Percentiles rank a stretch among this genome's conserved stretches.
These are phyloP conservation scores for Mucor racemosus DNA, from an alignment of 371 early-diverging fungal species.

Conservation along the genomic window DNA sequence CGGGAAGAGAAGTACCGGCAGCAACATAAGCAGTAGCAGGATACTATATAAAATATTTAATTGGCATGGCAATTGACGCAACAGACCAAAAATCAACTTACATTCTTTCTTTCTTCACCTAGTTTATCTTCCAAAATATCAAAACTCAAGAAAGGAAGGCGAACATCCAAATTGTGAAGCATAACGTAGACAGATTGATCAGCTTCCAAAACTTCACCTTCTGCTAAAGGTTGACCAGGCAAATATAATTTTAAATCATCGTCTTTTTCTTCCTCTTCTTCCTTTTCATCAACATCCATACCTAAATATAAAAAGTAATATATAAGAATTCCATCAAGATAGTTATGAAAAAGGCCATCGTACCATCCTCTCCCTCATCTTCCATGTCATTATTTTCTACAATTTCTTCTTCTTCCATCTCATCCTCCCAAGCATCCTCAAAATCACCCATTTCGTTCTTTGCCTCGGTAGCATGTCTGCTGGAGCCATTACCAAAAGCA, in stretches of 20 bases:
- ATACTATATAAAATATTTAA: slow-evolving; percentile 52
- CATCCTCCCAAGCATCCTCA: slow-evolving; percentile 96
- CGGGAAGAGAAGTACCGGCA: slow-evolving; percentile 94
- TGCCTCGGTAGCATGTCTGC: slow-evolving; percentile 37
- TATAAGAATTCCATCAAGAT: background rate
- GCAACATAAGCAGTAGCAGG: slow-evolving; percentile 92
- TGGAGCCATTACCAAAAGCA: slow-evolving; percentile 42
- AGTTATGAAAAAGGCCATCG: background rate
- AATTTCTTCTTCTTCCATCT: slow-evolving; percentile 79
- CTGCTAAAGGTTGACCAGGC: slow-evolving; percentile 88
- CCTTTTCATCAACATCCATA: slow-evolving; percentile 63
- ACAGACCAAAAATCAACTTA: slow-evolving; percentile 29
- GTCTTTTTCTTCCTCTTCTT: slow-evolving; percentile 49
- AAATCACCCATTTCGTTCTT: slow-evolving; percentile 93
- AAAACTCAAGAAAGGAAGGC: slow-evolving; percentile 97
- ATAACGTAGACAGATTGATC: slow-evolving; percentile 95
- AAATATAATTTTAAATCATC: slow-evolving; percentile 80
- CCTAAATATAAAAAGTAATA: slow-evolving; percentile 21
- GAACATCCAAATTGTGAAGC: slow-evolving; percentile 90
- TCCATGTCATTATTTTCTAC: slow-evolving; percentile 61
- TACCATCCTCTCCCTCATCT: slow-evolving; percentile 59
- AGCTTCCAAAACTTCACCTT: slow-evolving; percentile 90
- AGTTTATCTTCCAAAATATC: slow-evolving; percentile 88
- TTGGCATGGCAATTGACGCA: background rate
- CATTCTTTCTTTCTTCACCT: slow-evolving; percentile 79